Percentiles rank a stretch among this genome's conserved stretches.
Conservation (phyloP, 2,329 filamentous ascomycete species). For the Hymenoscyphus scutula region DNA sequence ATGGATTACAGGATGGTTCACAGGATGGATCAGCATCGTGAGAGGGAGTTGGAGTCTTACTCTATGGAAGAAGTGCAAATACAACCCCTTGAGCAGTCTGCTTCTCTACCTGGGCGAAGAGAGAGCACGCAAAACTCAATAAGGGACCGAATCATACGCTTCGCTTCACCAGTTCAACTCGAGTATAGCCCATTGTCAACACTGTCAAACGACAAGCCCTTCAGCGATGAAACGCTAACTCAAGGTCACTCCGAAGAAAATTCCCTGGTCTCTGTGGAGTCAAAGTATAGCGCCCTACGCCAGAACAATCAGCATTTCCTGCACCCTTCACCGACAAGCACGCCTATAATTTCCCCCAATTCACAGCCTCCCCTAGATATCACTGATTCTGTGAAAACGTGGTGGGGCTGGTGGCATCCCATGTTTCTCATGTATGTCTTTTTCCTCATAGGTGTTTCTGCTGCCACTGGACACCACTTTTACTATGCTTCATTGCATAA, state of each 20-base stretch:
- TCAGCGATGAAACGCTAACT: not conserved
- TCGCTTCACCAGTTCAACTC: not conserved
- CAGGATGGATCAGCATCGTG: not conserved
- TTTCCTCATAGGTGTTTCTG: constrained; percentile 4
- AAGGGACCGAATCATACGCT: not conserved
- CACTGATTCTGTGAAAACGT: not conserved
- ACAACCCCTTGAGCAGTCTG: not conserved
- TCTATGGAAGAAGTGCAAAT: not conserved
- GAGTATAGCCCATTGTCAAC: not conserved
- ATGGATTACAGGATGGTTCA: no score
- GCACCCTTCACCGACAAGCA: no score
- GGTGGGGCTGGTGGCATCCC: constrained; percentile 9
- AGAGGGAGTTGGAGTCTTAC: not conserved
- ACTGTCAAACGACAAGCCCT: not conserved
- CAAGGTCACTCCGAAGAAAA: not conserved
- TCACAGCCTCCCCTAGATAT: no score
- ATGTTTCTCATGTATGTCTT: constrained; percentile 11
- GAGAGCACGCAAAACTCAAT: not conserved
- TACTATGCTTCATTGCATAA: constrained; percentile 6
- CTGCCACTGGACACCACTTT: constrained; percentile 5
- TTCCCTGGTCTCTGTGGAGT: not conserved
- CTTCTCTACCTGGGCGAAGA: not conserved
- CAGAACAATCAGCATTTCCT: no score
- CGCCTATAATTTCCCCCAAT: no score
- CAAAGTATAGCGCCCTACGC: not conserved